Conservation (phyloP, 1,139 yeast species). For the Blastobotrys proliferans region DNA sequence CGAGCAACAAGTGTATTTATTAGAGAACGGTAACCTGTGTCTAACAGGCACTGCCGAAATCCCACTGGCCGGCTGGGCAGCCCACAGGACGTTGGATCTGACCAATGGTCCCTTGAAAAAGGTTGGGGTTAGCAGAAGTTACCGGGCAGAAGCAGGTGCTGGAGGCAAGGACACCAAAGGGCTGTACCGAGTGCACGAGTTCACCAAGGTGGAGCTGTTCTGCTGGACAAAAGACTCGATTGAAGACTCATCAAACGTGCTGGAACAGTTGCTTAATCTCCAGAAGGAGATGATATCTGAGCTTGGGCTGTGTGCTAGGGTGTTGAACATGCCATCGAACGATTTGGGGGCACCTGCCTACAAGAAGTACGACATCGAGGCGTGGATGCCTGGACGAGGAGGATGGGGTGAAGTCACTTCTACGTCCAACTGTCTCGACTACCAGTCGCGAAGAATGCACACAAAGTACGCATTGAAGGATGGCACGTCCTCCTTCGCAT, state of each 20-base stretch:
- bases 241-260: conserved; percentile 39
- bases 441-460: conserved; percentile 79
- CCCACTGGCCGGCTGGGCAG: conserved; percentile 74
- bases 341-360: conserved; percentile 94
- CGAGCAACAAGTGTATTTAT: conserved; percentile 78
- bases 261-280: conserved; percentile 56
- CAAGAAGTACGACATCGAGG: conserved; percentile 90
- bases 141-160: conserved; percentile 97
- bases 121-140: conserved; percentile 84
- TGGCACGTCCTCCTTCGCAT: conserved; percentile 49
- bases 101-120: conserved; percentile 48
- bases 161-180: conserved; percentile 93
- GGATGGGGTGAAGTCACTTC: conserved; percentile 92
- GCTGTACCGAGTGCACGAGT: conserved; percentile 91
- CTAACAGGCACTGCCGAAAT: conserved; percentile 96
- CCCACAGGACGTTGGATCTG: conserved; percentile 41
- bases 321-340: conserved; percentile 82
- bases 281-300: conserved; percentile 62
- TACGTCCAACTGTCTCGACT: conserved; percentile 88
- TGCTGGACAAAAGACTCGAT: conserved; percentile 56
- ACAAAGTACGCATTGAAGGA: conserved; percentile 45
- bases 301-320: conserved; percentile 75
- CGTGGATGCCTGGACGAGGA: conserved; percentile 98
- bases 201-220: conserved; percentile 92
- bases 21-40: conserved; percentile 49